Percentiles rank a stretch among this genome's conserved stretches.
phyloP scores from a whole-genome alignment of 2,329 filamentous ascomycete species.

The Neonectria hederae region DNA sequence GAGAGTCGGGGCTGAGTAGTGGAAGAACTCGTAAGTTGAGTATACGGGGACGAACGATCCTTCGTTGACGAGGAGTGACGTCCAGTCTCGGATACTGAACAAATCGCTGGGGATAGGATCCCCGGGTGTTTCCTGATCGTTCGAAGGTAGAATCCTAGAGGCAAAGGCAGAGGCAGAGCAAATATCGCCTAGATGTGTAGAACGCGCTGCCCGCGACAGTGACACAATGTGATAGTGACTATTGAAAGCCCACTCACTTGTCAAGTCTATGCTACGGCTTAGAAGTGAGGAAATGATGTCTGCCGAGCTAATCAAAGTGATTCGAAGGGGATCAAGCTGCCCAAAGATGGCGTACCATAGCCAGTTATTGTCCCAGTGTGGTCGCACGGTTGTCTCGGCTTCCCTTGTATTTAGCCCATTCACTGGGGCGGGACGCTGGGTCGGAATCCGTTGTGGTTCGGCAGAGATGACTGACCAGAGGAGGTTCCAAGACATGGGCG shows the following conservation, averaged over 20 bases:
- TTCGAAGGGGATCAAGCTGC: slow-evolving; percentile 59
- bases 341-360: slow-evolving; percentile 67
- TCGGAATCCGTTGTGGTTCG: slow-evolving; percentile 9
- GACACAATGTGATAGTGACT: slow-evolving; percentile 70
- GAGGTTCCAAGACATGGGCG: slow-evolving; percentile 35
- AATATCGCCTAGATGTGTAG: neutral
- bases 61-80: slow-evolving; percentile 74
- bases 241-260: slow-evolving; percentile 71
- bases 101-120: slow-evolving; percentile 51
- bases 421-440: neutral
- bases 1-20: slow-evolving; percentile 70
- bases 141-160: slow-evolving; percentile 24
- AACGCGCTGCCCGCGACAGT: slow-evolving; percentile 46
- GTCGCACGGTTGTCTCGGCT: slow-evolving; percentile 26
- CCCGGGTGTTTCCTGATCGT: slow-evolving; percentile 10
- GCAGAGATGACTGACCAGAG: slow-evolving; percentile 38
- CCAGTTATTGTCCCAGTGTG: slow-evolving; percentile 50
- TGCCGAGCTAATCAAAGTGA: slow-evolving; percentile 70
- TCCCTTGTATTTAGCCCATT: slow-evolving; percentile 25
- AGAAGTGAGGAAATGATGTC: slow-evolving; percentile 69
- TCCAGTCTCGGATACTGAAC: slow-evolving; percentile 71
- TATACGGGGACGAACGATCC: slow-evolving; percentile 78
- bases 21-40: slow-evolving; percentile 75
- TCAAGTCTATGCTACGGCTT: slow-evolving; percentile 64
- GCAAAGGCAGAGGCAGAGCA: neutral